Conservation (phyloP, 2,329 filamentous ascomycete species). For the Ceratocystis ficicola region DNA sequence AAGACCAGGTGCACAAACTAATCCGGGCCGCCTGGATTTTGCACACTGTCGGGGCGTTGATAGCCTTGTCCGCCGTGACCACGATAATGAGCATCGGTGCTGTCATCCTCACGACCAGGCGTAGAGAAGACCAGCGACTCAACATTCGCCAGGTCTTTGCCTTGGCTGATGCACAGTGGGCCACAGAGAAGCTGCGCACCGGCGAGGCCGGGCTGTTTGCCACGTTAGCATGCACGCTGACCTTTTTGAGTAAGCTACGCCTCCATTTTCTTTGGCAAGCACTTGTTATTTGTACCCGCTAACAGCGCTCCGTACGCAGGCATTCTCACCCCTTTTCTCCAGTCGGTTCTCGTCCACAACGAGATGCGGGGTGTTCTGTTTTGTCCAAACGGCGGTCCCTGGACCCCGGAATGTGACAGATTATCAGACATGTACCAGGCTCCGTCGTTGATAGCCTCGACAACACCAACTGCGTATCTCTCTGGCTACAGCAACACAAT, state of each 20-base stretch:
- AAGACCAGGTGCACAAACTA: constrained; percentile 13
- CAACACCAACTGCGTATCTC: constrained; percentile 19
- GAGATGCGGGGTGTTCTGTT: constrained; percentile 16
- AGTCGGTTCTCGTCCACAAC: constrained; percentile 14
- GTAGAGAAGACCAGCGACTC: constrained; percentile 4
- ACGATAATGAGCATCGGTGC: constrained; percentile 15
- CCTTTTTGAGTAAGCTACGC: constrained; percentile 7
- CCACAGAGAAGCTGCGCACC: constrained; percentile 14
- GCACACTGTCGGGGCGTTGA: constrained; percentile 19
- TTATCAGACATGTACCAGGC: constrained; percentile 9
- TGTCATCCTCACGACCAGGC: constrained; percentile 15
- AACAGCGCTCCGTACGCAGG: background rate
- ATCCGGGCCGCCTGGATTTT: constrained; percentile 20
- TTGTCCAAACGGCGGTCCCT: constrained; percentile 16
- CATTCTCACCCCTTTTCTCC: constrained; percentile 18
- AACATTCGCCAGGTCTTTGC: constrained; percentile 21
- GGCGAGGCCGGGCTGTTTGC: constrained; percentile 16
- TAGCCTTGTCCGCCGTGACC: constrained; percentile 15
- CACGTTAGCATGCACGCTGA: constrained; percentile 14
- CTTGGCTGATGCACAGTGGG: constrained; percentile 17
- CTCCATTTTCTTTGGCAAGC: too few species aligned
- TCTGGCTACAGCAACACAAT: constrained; percentile 18
- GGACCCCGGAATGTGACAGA: constrained; percentile 17
- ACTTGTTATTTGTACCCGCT: background rate
- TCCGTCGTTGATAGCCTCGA: constrained; percentile 18